Conservation (phyloP, 257 asterid species). For the Solanum dulcamara region DNA sequence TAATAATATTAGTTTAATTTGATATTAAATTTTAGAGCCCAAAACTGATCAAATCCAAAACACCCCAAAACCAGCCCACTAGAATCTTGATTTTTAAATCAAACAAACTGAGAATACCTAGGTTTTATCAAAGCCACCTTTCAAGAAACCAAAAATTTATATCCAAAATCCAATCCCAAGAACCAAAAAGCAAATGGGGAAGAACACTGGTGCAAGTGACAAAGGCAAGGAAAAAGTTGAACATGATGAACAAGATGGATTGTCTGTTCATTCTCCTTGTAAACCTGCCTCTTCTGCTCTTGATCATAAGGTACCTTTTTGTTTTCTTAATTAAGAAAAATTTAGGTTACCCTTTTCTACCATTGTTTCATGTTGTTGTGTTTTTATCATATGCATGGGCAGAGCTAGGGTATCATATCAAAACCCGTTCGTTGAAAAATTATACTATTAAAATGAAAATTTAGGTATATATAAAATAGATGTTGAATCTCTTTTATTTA, state of each 20-base stretch:
- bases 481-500: neutral
- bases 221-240: constrained; percentile 17
- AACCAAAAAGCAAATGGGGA: neutral
- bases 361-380: neutral
- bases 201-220: constrained; percentile 9
- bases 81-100: neutral
- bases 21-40: neutral
- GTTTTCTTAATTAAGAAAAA: neutral
- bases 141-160: neutral
- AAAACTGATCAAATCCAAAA: neutral
- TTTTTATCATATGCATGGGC: neutral
- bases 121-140: neutral
- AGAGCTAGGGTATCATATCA: neutral
- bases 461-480: neutral
- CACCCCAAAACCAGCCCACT: neutral
- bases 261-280: constrained; percentile 88
- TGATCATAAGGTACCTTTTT: constrained; percentile 36
- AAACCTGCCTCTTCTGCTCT: constrained; percentile 50
- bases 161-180: no score
- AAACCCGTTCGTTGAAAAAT: neutral
- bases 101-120: neutral
- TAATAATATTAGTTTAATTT: no score
- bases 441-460: neutral
- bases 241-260: constrained; percentile 66
- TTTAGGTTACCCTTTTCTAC: neutral